A percentile compares a stretch with the other conserved stretches of the same genome.
Evolutionary conservation across 352 stramenopile species (phyloP).

Genomic region (Phytophthora litchii): DNA sequence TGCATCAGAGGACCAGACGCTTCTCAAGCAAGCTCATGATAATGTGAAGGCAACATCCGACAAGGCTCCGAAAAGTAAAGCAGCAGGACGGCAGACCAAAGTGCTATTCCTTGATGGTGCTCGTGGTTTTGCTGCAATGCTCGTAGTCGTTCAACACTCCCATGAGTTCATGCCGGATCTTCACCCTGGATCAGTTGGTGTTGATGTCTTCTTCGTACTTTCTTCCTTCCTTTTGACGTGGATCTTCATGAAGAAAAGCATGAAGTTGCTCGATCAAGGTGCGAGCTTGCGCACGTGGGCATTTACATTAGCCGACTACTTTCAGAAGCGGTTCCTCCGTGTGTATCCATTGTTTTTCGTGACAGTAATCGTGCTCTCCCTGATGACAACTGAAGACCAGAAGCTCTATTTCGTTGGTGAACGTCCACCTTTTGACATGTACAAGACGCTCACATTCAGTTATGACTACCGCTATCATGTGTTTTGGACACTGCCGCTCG

Average conservation of each 20-base stretch:
- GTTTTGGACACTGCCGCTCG: slow-evolving; percentile 26
- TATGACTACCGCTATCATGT: slow-evolving; percentile 44
- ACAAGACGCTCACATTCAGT: slow-evolving; percentile 47
- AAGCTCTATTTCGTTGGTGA: slow-evolving; percentile 33
- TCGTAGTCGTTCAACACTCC: slow-evolving; percentile 28
- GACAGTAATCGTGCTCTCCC: slow-evolving; percentile 34
- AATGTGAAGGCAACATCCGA: neutral
- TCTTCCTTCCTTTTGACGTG: slow-evolving; percentile 29
- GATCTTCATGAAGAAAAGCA: slow-evolving; percentile 30
- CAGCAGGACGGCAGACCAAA: slow-evolving; percentile 14
- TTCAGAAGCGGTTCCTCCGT: slow-evolving; percentile 53
- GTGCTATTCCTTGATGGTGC: slow-evolving; percentile 26
- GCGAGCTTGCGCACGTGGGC: slow-evolving; percentile 12
- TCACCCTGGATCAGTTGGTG: slow-evolving; percentile 21
- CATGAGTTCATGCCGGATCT: slow-evolving; percentile 20
- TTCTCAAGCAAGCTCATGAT: slow-evolving; percentile 12
- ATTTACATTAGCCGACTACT: slow-evolving; percentile 44
- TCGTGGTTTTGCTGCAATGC: slow-evolving; percentile 27
- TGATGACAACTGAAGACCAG: slow-evolving; percentile 33
- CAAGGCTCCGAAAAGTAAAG: neutral
- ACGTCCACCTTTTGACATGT: slow-evolving; percentile 30
- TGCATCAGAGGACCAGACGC: slow-evolving; percentile 9
- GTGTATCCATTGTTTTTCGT: slow-evolving; percentile 63
- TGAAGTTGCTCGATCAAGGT: slow-evolving; percentile 16
- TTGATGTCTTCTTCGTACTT: slow-evolving; percentile 32